Conservation (phyloP, 495 filamentous ascomycete species). For the Penicillium goetzii region DNA sequence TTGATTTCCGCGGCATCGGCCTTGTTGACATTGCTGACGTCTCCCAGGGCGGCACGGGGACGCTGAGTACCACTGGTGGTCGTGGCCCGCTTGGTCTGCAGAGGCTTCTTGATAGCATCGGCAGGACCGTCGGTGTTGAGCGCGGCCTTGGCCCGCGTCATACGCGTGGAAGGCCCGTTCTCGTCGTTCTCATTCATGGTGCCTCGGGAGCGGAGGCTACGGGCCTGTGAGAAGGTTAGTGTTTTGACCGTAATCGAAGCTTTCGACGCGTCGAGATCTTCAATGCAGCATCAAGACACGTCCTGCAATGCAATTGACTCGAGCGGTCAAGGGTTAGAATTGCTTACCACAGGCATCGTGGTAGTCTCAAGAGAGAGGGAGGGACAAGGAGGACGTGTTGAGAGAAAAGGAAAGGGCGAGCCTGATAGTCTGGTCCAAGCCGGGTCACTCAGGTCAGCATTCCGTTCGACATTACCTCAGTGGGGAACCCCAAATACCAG, state of each 20-base stretch:
- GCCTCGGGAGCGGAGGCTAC: constrained; percentile 63
- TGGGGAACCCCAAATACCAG: constrained; percentile 45
- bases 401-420: constrained; percentile 35
- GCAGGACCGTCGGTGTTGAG: constrained; percentile 60
- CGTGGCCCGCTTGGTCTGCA: constrained; percentile 74
- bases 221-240: constrained; percentile 47
- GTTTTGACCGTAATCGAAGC: constrained; percentile 19
- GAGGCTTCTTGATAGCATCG: constrained; percentile 66
- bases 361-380: constrained; percentile 26
- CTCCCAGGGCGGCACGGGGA: constrained; percentile 79
- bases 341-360: constrained; percentile 53
- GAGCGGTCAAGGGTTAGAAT: constrained; percentile 12
- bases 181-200: constrained; percentile 93
- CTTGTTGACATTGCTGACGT: constrained; percentile 95
- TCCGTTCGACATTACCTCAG: constrained; percentile 43
- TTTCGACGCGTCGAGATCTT: constrained; percentile 20
- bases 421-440: constrained; percentile 35
- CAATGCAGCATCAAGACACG: neutral
- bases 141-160: constrained; percentile 91
- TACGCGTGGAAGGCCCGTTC: constrained; percentile 74
- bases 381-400: constrained; percentile 34
- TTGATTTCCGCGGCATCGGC: constrained; percentile 62
- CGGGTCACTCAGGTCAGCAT: constrained; percentile 43
- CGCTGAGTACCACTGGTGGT: constrained; percentile 56
- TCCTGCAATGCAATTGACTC: constrained; percentile 9